A percentile compares a stretch with the other conserved stretches of the same genome.
Conservation (phyloP, 495 filamentous ascomycete species). For the Hypoxylon subgilvum region DNA sequence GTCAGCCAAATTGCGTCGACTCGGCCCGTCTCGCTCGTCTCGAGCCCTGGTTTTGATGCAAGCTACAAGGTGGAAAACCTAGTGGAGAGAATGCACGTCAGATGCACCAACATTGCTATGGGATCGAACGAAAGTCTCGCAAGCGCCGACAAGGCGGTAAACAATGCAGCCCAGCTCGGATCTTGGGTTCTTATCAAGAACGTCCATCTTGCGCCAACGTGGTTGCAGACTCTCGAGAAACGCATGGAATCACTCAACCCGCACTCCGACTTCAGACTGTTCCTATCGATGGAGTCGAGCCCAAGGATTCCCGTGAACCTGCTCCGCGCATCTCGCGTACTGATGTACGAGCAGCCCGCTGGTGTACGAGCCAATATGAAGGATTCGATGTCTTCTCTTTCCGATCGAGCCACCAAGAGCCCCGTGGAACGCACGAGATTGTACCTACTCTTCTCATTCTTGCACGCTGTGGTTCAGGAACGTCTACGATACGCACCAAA, state of each 20-base stretch:
- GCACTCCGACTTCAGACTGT: conserved; percentile 90
- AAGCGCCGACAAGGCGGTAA: conserved; percentile 93
- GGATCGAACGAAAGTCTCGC: conserved; percentile 92
- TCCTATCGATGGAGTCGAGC: conserved; percentile 97
- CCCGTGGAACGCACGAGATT: conserved; percentile 91
- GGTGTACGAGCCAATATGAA: conserved; percentile 99
- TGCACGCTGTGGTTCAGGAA: conserved; percentile 97
- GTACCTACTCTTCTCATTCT: conserved; percentile 89
- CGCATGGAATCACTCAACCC: conserved; percentile 93
- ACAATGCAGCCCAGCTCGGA: conserved; percentile 87
- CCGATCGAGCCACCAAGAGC: conserved; percentile 74
- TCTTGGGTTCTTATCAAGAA: conserved; percentile 99
- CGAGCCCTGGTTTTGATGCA: conserved; percentile 94
- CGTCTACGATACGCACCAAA: conserved; percentile 92
- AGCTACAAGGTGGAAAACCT: conserved; percentile 98
- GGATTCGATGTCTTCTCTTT: conserved; percentile 86
- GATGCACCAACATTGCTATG: conserved; percentile 97
- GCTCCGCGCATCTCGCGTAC: conserved; percentile 86
- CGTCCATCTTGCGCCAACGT: conserved; percentile 92
- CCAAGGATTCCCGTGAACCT: conserved; percentile 97
- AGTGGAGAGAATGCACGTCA: conserved; percentile 78
- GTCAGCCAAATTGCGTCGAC: conserved; percentile 82
- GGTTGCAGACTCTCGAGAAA: conserved; percentile 97
- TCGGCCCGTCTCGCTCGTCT: conserved; percentile 88
- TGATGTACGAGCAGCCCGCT: conserved; percentile 98